Base-by-base conservation (phyloP, 257 asterid species). In the Solanum ahanhuiri region DNA sequence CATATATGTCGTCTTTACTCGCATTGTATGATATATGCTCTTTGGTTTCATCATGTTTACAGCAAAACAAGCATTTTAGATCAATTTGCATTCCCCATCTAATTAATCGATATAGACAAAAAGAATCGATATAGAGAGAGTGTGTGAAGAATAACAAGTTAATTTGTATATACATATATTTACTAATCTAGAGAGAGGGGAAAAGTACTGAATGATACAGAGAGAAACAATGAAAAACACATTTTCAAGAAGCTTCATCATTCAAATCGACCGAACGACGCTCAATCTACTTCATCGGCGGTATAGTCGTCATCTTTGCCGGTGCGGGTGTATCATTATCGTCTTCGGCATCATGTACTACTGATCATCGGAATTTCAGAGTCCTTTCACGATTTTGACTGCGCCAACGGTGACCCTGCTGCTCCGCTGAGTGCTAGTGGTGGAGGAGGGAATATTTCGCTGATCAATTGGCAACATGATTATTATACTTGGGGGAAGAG, bases 181-280 rank as follows among this genome's bases (percentile, higher is more conserved):
- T 20, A 25, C 25, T 10, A 43, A 43, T 43, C 0, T 86, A 82
- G 89, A 86, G 88, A 84, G 87, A 85, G 83, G 86, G 58, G 0
- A 43, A 12, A 23, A 70, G 12, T 18, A 23, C 17, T 18, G 57
- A 22, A 12, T 83, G 86, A 60, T 34, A n/a, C 33, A 84, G 58
- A 54, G 79, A 82, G 83, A 51, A 86, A 84, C 54, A 12, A 97
- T 97, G 99, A 95, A 97, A 89, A 97, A 89, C 96, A 95, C 96
- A 94, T 97, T 88, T 95, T 95, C 95, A 97, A 95, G 95, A 96
- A 93, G 87, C 98, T 92, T 84, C 99, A 95, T 85, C 97, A 94
- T 87, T 97, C 97, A 34, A 93, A 97, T 89, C 99, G 98, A 64
- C 91, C 98, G 43, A 97, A 95, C 87, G 98, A 95, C 87, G 88